These are phyloP conservation scores for Glarea lozoyensis DNA, from an alignment of 495 filamentous ascomycete species.

Conservation along the genomic window DNA sequence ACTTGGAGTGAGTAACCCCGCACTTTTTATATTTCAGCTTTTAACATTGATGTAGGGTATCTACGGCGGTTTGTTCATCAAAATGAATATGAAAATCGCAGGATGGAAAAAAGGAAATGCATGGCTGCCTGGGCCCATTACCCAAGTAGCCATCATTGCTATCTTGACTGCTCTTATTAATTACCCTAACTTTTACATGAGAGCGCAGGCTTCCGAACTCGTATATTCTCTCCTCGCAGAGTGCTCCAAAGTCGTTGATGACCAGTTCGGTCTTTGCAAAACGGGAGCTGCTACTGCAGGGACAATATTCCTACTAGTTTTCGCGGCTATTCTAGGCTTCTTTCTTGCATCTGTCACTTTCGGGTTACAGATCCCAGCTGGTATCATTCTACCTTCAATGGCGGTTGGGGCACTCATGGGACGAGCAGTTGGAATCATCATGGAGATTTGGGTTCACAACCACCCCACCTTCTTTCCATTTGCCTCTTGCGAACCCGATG, in stretches of 20 bases:
- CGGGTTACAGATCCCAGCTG: slow-evolving; percentile 92
- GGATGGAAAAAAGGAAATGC: slow-evolving; percentile 62
- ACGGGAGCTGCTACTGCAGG: slow-evolving; percentile 59
- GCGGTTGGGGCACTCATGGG: slow-evolving; percentile 89
- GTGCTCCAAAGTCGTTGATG: slow-evolving; percentile 67
- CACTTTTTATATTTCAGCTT: too few species aligned
- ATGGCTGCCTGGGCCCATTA: slow-evolving; percentile 55
- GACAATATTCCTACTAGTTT: slow-evolving; percentile 68
- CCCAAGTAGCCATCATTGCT: slow-evolving; percentile 68
- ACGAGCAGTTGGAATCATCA: slow-evolving; percentile 79
- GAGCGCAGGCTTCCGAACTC: slow-evolving; percentile 81
- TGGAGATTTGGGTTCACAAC: slow-evolving; percentile 79
- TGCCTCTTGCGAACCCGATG: slow-evolving; percentile 72
- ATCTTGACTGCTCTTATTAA: slow-evolving; percentile 80
- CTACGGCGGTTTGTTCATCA: slow-evolving; percentile 92
- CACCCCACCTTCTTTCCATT: slow-evolving; percentile 74
- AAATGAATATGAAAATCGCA: slow-evolving; percentile 81
- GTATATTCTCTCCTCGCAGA: slow-evolving; percentile 90
- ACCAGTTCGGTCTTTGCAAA: slow-evolving; percentile 82
- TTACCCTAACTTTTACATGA: slow-evolving; percentile 92
- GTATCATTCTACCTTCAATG: slow-evolving; percentile 96
- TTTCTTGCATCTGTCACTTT: slow-evolving; percentile 84
- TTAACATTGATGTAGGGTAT: slow-evolving; percentile 41
- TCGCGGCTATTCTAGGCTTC: slow-evolving; percentile 75
- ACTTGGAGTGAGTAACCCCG: slow-evolving; percentile 43